These are phyloP conservation scores for Sporothrix luriei DNA, from an alignment of 2,329 filamentous ascomycete genomes.

Conservation along the genomic window DNA sequence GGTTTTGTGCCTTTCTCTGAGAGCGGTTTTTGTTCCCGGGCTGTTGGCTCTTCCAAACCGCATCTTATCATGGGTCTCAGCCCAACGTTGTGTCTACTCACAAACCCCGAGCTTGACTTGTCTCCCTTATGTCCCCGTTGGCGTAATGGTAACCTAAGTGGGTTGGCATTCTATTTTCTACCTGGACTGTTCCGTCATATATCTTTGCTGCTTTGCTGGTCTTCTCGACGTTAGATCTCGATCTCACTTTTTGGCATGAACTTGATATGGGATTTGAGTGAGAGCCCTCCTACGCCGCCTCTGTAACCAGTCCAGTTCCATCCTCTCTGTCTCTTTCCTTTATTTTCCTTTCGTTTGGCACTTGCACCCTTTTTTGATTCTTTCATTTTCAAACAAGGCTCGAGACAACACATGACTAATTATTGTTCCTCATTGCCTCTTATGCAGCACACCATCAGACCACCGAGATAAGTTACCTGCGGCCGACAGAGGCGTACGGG, in stretches of 20 bases:
- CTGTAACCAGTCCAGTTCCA: background rate
- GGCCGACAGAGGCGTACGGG: slow-evolving; percentile 25
- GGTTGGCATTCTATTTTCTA: slow-evolving; percentile 25
- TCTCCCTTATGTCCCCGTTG: slow-evolving; percentile 16
- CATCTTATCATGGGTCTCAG: background rate
- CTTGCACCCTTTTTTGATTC: background rate
- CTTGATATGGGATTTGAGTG: background rate
- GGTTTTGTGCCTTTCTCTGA: background rate
- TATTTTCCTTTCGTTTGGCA: background rate
- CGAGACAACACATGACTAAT: slow-evolving; percentile 29
- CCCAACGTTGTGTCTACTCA: slow-evolving; percentile 10
- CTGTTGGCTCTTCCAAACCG: background rate
- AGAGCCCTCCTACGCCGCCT: background rate
- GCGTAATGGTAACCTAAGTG: slow-evolving; percentile 34
- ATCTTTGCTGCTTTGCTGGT: background rate
- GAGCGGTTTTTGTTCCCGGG: background rate
- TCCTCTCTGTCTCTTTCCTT: no score
- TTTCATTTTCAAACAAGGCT: background rate
- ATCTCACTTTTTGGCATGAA: background rate
- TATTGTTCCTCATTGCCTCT: background rate
- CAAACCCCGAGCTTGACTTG: slow-evolving; percentile 15
- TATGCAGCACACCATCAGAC: slow-evolving; percentile 18
- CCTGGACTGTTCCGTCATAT: background rate
- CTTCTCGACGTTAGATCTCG: slow-evolving; percentile 4
- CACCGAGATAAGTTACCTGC: slow-evolving; percentile 27